Conservation (phyloP, 2,329 filamentous ascomycete genomes). For the Didymella glomerata region DNA sequence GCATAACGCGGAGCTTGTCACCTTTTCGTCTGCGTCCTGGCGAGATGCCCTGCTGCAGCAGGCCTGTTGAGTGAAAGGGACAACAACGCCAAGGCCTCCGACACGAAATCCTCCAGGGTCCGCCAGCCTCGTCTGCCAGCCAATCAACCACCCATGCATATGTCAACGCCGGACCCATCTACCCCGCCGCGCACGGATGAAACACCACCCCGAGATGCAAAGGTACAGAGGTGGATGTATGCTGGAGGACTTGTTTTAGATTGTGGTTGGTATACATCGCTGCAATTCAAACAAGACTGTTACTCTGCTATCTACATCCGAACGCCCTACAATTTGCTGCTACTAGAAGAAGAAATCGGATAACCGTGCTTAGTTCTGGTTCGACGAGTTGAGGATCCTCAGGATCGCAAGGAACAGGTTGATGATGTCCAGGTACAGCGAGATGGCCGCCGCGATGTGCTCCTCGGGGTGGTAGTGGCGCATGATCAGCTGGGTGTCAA, state of each 20-base stretch:
- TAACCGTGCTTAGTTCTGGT: constrained; percentile 74
- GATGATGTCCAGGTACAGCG: constrained; percentile 93
- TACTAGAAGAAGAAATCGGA: neutral
- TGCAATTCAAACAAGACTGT: neutral
- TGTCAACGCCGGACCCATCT: constrained; percentile 19
- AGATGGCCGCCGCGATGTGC: constrained; percentile 95
- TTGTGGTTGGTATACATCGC: neutral
- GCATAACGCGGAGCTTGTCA: constrained; percentile 10
- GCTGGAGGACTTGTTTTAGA: neutral
- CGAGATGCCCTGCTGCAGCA: constrained; percentile 11
- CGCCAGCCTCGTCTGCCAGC: constrained; percentile 9
- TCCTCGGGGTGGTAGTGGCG: constrained; percentile 97
- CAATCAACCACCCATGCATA: constrained; percentile 24
- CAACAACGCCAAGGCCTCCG: constrained; percentile 30
- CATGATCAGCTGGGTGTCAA: constrained; percentile 96
- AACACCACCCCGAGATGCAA: constrained; percentile 4
- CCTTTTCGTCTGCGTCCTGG: constrained; percentile 16
- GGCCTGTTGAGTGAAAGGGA: neutral
- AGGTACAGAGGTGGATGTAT: neutral
- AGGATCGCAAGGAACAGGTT: constrained; percentile 97
- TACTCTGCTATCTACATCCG: neutral
- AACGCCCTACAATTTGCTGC: constrained; percentile 3
- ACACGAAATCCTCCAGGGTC: constrained; percentile 23
- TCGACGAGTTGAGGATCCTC: constrained; percentile 94
- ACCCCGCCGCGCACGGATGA: constrained; percentile 21